Conservation (phyloP, 2,329 filamentous ascomycete species). For the Ophiostoma angusticollis region DNA sequence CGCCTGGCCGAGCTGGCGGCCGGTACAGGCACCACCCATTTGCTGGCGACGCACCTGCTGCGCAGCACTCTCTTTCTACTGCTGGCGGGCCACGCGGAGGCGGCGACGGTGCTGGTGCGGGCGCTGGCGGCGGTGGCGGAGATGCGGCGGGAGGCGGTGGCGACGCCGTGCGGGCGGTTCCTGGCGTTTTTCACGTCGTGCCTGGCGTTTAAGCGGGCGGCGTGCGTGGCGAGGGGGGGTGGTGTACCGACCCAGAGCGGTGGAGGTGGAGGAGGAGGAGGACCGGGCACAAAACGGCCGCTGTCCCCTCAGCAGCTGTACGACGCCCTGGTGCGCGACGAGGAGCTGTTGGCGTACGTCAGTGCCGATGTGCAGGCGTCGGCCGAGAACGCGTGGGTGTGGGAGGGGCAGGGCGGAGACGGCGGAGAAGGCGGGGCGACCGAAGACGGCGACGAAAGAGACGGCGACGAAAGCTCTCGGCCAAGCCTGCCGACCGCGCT, state of each 20-base stretch:
- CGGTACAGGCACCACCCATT: slow-evolving; percentile 47
- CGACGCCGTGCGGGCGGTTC: slow-evolving; percentile 60
- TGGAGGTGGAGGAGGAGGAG: slow-evolving; percentile 4
- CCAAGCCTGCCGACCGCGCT: too few species aligned
- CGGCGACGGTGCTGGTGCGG: slow-evolving; percentile 60
- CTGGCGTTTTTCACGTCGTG: slow-evolving; percentile 66
- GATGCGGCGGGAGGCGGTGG: slow-evolving; percentile 47
- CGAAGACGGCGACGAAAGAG: slow-evolving; percentile 6
- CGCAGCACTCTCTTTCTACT: slow-evolving; percentile 72
- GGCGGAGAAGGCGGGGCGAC: slow-evolving; percentile 17
- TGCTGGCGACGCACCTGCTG: slow-evolving; percentile 76
- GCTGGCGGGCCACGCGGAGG: slow-evolving; percentile 58
- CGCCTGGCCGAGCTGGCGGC: slow-evolving; percentile 37
- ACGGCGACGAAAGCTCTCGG: slow-evolving; percentile 25
- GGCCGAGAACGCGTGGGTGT: slow-evolving; percentile 71
- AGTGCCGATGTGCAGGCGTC: slow-evolving; percentile 76
- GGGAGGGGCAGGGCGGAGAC: slow-evolving; percentile 44
- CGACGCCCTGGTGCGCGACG: slow-evolving; percentile 45
- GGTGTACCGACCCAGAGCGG: too few species aligned
- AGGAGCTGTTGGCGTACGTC: slow-evolving; percentile 78
- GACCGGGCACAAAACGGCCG: slow-evolving; percentile 13
- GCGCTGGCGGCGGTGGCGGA: slow-evolving; percentile 54
- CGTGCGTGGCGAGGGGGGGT: slow-evolving; percentile 24
- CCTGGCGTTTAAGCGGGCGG: slow-evolving; percentile 41
- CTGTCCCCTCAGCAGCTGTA: slow-evolving; percentile 18